Percentiles rank a stretch among this genome's conserved stretches.
These are phyloP conservation scores for Diutina sp. DNA, from an alignment of 1,139 yeast genomes.

Conservation along the genomic window DNA sequence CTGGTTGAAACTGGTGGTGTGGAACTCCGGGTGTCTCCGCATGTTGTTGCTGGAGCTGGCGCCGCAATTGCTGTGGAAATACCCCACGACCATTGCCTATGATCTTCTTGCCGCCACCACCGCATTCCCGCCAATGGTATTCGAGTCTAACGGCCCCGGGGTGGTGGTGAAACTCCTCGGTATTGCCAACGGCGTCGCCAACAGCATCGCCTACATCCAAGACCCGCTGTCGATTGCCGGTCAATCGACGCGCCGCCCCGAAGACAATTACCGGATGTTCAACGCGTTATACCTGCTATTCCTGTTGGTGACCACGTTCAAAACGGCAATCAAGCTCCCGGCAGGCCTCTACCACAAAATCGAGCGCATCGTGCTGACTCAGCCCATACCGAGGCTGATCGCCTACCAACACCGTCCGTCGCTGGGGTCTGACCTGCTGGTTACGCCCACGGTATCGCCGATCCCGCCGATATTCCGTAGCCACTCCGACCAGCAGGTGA, in stretches of 20 bases:
- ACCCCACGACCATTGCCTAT: not conserved
- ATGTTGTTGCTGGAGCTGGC: not conserved
- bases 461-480: not conserved
- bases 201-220: not conserved
- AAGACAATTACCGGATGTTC: not conserved
- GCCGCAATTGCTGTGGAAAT: not conserved
- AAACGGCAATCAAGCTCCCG: not conserved
- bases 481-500: not conserved
- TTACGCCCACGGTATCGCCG: not conserved
- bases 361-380: not conserved
- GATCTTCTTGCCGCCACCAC: not conserved
- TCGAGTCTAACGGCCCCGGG: slow-evolving; percentile 1
- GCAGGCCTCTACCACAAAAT: not conserved
- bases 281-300: not conserved
- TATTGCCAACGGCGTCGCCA: not conserved
- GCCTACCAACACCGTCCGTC: not conserved
- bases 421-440: not conserved
- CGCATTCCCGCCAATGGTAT: not conserved
- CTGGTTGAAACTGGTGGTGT: not conserved
- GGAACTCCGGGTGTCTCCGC: not conserved
- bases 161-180: slow-evolving; percentile 1
- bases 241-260: not conserved
- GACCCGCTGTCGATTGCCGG: not conserved
- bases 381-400: not conserved
- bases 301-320: not conserved